Base-by-base conservation (phyloP, 1,139 yeast genomes). In the Hyphopichia khmerensis region DNA sequence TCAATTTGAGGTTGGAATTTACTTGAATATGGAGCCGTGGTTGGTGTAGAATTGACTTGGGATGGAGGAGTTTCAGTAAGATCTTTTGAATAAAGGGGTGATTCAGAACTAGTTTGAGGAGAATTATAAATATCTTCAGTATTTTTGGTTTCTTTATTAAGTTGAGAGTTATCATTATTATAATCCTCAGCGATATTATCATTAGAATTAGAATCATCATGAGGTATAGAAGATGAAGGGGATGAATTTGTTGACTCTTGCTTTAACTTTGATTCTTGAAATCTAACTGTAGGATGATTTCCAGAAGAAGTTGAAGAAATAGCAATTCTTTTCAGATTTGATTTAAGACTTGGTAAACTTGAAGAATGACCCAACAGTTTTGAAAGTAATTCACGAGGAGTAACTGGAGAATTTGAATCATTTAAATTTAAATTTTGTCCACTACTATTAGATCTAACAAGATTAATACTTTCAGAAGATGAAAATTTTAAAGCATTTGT, bases 401-500 rank as follows among this genome's bases (percentile, higher is more conserved):
- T 16, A 42, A 31, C 8, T 43, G 24, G 11, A 40, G 15, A 8
- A 17, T 23, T 34, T 23, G 34, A 33, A 19, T 33, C 27, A 33
- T 33, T 33, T 13, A 33, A 5, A 17, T 15, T 19, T 8, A 19
- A 13, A 32, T 42, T 44, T 11, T 51, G 46, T 3, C 52, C 53
- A 24, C 50, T 48, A 43, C 56, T 56, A 40, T 56, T 60, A 6
- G 72, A 55, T 41, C 65, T 51, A 15, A 60, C 57, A 19, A 65
- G 47, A 43, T 63, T 61, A n/a, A 69, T 55, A 51, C 75, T 71
- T 41, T 76, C 81, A 1, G 75, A 60, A 2, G 78, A 69, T 3
- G 72, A 64, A 4, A 60, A 55, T 44, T 72, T 72, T 51, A 76
- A 57, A 1, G 80, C 80, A 53, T 68, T 72, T 2, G 78, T 69